A percentile compares a stretch with the other conserved stretches of the same genome.
These are phyloP conservation scores for Obba rivulosa DNA, from an alignment of 768 basidiomycete species.

Conservation along the genomic window DNA sequence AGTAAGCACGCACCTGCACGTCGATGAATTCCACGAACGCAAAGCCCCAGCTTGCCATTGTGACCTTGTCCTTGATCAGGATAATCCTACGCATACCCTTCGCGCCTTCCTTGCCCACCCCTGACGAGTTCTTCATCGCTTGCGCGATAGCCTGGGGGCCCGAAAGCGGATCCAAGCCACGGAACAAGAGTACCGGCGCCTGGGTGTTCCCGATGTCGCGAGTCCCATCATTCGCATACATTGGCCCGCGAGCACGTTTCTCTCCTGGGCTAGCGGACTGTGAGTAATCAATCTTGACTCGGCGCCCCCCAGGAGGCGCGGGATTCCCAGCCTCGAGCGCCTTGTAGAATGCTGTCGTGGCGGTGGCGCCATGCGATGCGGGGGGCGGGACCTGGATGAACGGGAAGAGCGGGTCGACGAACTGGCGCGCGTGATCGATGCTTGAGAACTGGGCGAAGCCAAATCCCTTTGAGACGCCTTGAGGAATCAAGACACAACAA, in stretches of 20 bases:
- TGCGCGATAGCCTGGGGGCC: conserved; percentile 84
- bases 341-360: conserved; percentile 65
- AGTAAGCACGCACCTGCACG: conserved; percentile 50
- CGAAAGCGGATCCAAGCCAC: conserved; percentile 84
- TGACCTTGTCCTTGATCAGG: conserved; percentile 84
- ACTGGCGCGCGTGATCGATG: conserved; percentile 82
- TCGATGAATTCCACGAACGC: conserved; percentile 92
- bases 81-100: conserved; percentile 86
- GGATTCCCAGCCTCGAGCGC: conserved; percentile 57
- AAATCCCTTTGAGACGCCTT: conserved; percentile 91
- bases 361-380: conserved; percentile 80
- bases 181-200: conserved; percentile 78
- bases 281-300: conserved; percentile 95
- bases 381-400: conserved; percentile 91
- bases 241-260: conserved; percentile 46
- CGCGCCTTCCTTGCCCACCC: conserved; percentile 70
- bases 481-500: conserved; percentile 2
- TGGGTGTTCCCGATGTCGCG: conserved; percentile 90
- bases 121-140: conserved; percentile 78
- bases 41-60: conserved; percentile 87
- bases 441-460: conserved; percentile 93
- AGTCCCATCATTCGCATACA: conserved; percentile 85
- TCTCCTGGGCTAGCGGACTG: conserved; percentile 75
- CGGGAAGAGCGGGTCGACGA: conserved; percentile 87
- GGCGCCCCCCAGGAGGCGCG: conserved; percentile 66